Evolutionary conservation across 192 early-diverging fungal genomes (phyloP).

Genomic region (Coemansia sp.): DNA sequence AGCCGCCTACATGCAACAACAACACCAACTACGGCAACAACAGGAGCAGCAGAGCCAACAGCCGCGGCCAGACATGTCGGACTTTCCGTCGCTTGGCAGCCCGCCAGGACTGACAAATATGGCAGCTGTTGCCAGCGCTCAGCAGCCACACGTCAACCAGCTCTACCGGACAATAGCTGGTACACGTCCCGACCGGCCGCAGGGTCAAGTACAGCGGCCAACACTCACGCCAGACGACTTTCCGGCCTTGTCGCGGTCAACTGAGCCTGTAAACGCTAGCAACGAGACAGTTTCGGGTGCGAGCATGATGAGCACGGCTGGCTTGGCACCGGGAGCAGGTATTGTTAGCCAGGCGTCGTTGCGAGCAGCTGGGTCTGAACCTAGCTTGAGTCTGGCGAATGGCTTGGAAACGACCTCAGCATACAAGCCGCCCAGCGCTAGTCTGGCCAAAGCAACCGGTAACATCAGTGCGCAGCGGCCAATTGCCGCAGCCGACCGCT

Average conservation of each 20-base stretch:
- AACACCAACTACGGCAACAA: slow-evolving; percentile 18
- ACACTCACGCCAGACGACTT: slow-evolving; percentile 42
- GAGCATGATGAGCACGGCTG: slow-evolving; percentile 5
- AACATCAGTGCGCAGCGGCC: slow-evolving; percentile 15
- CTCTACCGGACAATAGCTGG: slow-evolving; percentile 41
- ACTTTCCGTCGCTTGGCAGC: slow-evolving; percentile 46
- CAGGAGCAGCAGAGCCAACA: slow-evolving; percentile 31
- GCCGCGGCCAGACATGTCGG: slow-evolving; percentile 47
- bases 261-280: slow-evolving; percentile 5
- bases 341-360: slow-evolving; percentile 16
- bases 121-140: slow-evolving; percentile 11
- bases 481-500: slow-evolving; percentile 55
- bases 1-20: slow-evolving; percentile 35
- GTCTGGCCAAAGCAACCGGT: slow-evolving; percentile 23
- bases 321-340: slow-evolving; percentile 19
- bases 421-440: slow-evolving; percentile 33
- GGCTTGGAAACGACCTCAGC: slow-evolving; percentile 30
- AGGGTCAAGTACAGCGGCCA: slow-evolving; percentile 10
- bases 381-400: slow-evolving; percentile 13
- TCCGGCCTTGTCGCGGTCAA: slow-evolving; percentile 29
- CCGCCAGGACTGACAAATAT: slow-evolving; percentile 33
- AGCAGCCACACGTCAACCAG: slow-evolving; percentile 30
- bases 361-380: slow-evolving; percentile 9
- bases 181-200: slow-evolving; percentile 17
- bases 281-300: slow-evolving; percentile 2